Conservation (phyloP, 2,329 filamentous ascomycete species). For the Penicillium sp. region DNA sequence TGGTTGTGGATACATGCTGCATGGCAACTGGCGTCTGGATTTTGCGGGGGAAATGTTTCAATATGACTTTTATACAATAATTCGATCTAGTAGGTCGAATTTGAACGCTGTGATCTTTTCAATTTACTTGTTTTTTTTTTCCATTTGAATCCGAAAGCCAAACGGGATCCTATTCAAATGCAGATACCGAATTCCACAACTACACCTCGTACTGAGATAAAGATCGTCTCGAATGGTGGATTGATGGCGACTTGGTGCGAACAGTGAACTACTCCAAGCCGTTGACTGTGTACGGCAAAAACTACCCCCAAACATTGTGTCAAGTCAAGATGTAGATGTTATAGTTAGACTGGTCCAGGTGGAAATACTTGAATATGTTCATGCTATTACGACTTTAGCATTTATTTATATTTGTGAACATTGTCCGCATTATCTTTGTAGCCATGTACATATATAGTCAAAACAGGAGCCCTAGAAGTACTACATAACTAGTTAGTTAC, state of each 20-base stretch:
- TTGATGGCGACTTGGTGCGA: constrained; percentile 62
- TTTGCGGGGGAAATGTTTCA: constrained; percentile 20
- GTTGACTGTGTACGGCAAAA: constrained; percentile 48
- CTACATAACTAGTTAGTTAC: neutral
- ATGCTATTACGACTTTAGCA: neutral
- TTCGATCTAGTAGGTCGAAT: constrained; percentile 4
- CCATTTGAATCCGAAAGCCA: neutral
- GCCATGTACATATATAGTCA: neutral
- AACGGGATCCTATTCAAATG: constrained; percentile 46
- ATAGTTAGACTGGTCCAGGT: no score
- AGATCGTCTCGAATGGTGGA: constrained; percentile 63
- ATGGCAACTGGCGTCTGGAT: constrained; percentile 42
- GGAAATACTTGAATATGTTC: neutral
- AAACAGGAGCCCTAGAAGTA: neutral
- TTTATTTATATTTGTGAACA: neutral
- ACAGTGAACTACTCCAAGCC: constrained; percentile 62
- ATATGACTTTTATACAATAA: constrained; percentile 12
- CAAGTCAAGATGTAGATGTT: constrained; percentile 57
- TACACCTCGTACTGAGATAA: constrained; percentile 65
- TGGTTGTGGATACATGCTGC: constrained; percentile 33
- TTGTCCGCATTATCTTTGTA: neutral
- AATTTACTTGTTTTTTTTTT: neutral
- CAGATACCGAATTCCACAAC: constrained; percentile 50
- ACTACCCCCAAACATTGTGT: constrained; percentile 72
- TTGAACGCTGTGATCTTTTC: constrained; percentile 1